Conservation (phyloP, 495 filamentous ascomycete genomes). For the Lasiosphaeria miniovina region DNA sequence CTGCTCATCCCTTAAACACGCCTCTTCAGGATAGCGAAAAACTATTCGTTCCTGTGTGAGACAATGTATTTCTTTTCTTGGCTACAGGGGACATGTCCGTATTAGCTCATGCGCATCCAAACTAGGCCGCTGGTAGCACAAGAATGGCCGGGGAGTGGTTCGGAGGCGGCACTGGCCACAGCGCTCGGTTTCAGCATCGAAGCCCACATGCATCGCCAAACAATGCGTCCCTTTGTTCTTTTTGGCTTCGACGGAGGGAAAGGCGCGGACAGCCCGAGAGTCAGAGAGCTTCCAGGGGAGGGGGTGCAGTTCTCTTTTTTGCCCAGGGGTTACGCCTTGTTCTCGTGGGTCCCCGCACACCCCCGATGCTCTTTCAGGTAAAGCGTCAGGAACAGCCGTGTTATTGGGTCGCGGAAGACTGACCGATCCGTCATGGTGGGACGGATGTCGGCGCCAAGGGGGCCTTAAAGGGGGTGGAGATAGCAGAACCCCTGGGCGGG, state of each 20-base stretch:
- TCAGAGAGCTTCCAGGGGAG: conserved; percentile 5
- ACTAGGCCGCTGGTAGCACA: too few relatives aligned
- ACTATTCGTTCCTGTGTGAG: too few relatives aligned
- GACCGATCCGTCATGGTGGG: conserved; percentile 34
- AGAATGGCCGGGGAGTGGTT: too few relatives aligned
- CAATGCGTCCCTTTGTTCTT: not conserved
- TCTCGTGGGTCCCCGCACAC: conserved; percentile 10
- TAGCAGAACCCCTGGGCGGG: not conserved
- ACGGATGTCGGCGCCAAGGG: conserved; percentile 18
- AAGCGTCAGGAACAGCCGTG: conserved; percentile 45
- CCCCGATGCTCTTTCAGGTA: conserved; percentile 19
- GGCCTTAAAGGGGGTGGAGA: conserved; percentile 1
- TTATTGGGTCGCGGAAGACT: conserved; percentile 48
- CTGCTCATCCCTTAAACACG: too few relatives aligned
- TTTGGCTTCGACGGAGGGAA: not conserved
- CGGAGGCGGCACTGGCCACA: too few relatives aligned
- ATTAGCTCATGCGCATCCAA: too few relatives aligned
- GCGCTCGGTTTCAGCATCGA: too few relatives aligned
- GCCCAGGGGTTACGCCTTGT: conserved; percentile 16
- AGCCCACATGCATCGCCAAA: too few relatives aligned
- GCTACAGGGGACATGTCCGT: too few relatives aligned
- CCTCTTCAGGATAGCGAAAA: too few relatives aligned
- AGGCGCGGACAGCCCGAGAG: too few relatives aligned
- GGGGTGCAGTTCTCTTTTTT: not conserved
- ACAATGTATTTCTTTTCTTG: too few relatives aligned